These are phyloP conservation scores for Nakaseomyces bracarensis DNA, from an alignment of 1,139 yeast genomes.

Conservation along the genomic window DNA sequence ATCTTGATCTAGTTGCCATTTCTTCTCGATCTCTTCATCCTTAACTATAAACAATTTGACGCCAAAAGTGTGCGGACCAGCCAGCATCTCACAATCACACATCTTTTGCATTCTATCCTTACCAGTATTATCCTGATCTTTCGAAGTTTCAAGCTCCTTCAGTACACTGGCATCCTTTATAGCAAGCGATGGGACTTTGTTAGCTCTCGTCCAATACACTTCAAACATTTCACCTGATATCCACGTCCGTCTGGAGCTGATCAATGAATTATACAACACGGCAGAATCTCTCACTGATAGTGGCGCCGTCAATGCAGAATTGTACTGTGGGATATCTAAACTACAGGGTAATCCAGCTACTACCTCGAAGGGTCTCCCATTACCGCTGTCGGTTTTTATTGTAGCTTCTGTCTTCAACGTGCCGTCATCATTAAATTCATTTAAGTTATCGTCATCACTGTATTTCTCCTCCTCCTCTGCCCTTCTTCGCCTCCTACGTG, in stretches of 20 bases:
- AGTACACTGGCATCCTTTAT: background rate
- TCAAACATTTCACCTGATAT: constrained; percentile 65
- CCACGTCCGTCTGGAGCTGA: constrained; percentile 71
- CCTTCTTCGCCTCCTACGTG: constrained; percentile 3
- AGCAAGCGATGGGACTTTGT: constrained; percentile 11
- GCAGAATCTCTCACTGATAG: constrained; percentile 67
- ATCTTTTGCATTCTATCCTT: constrained; percentile 86
- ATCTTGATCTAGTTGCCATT: constrained; percentile 34
- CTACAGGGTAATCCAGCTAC: constrained; percentile 69
- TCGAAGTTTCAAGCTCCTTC: constrained; percentile 29
- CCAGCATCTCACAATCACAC: constrained; percentile 60
- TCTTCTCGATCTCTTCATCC: constrained; percentile 48
- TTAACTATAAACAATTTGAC: constrained; percentile 72
- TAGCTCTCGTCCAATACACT: constrained; percentile 62
- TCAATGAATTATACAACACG: constrained; percentile 59
- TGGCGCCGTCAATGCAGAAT: constrained; percentile 49
- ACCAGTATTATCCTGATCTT: constrained; percentile 35
- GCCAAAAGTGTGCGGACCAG: constrained; percentile 82
- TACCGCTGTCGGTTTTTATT: background rate
- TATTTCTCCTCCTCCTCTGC: constrained; percentile 2
- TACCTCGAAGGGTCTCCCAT: constrained; percentile 37
- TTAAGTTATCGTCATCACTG: constrained; percentile 8
- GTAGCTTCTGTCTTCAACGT: constrained; percentile 7
- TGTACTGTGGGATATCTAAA: constrained; percentile 49
- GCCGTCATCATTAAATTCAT: constrained; percentile 13